Conservation (phyloP, 2,329 filamentous ascomycete genomes). For the Tothia fuscella region DNA sequence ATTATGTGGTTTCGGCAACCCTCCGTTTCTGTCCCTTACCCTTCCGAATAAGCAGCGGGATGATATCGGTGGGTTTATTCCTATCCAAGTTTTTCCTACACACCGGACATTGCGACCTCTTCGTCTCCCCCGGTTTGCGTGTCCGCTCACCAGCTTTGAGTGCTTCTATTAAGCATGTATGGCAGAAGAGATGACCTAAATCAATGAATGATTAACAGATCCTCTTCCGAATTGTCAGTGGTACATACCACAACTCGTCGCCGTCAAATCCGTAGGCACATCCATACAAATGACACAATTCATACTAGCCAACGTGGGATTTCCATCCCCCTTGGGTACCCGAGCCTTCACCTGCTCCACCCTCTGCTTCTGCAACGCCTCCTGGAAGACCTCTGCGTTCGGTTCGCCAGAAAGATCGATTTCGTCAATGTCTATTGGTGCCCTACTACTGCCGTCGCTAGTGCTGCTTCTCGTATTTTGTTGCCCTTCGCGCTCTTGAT, state of each 20-base stretch:
- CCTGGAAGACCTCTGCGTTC: conserved; percentile 24
- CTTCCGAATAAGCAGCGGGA: conserved; percentile 31
- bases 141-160: conserved; percentile 42
- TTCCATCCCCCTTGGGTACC: conserved; percentile 20
- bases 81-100: conserved; percentile 32
- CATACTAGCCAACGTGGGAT: conserved; percentile 32
- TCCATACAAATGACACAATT: conserved; percentile 56
- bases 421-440: conserved; percentile 28
- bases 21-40: no score
- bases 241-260: conserved; percentile 45
- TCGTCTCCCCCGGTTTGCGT: conserved; percentile 23
- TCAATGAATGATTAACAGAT: conserved; percentile 11
- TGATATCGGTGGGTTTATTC: conserved; percentile 28
- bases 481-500: background rate
- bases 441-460: background rate
- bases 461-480: background rate
- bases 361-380: conserved; percentile 39
- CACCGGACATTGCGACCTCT: conserved; percentile 35
- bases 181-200: conserved; percentile 51
- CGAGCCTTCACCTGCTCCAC: conserved; percentile 39
- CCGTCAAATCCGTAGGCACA: conserved; percentile 45
- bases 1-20: no score
- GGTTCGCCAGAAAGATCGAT: conserved; percentile 38
- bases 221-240: background rate
- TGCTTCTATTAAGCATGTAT: conserved; percentile 50